Evolutionary conservation across 331 rosid genomes (phyloP).

Genomic region (Acacia concinna): DNA sequence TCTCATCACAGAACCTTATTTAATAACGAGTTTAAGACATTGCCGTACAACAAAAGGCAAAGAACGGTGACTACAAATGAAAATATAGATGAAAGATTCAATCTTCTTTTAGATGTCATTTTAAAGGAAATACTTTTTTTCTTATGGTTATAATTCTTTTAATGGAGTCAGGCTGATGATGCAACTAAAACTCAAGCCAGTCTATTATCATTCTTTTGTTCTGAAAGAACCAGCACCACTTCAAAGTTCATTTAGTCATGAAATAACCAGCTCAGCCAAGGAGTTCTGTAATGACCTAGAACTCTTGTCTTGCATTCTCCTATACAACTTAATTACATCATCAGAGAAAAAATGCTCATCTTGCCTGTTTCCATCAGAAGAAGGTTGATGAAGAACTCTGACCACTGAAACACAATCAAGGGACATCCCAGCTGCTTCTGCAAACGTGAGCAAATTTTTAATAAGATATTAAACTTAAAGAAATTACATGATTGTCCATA

Average conservation of each 20-base stretch:
- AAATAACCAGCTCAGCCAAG: conserved; percentile 20
- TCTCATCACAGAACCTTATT: background rate
- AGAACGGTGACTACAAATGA: background rate
- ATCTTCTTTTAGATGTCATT: conserved; percentile 4
- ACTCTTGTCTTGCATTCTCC: conserved; percentile 15
- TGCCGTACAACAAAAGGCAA: background rate
- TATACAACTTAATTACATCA: conserved; percentile 29
- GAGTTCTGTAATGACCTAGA: conserved; percentile 33
- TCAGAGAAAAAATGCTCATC: conserved; percentile 40
- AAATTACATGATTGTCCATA: conserved; percentile 12
- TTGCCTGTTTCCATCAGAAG: conserved; percentile 80
- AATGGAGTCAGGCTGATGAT: conserved; percentile 10
- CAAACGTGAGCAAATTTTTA: conserved; percentile 33
- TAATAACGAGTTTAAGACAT: background rate
- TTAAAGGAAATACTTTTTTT: background rate
- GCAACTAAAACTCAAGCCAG: conserved; percentile 14
- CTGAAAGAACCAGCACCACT: conserved; percentile 17
- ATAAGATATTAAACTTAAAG: conserved; percentile 11
- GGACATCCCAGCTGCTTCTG: conserved; percentile 77
- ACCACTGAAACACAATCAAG: conserved; percentile 73
- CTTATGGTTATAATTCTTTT: conserved; percentile 1
- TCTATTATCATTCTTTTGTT: background rate
- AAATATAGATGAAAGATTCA: conserved; percentile 2
- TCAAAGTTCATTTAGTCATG: conserved; percentile 8
- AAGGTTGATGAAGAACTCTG: conserved; percentile 78